These are phyloP conservation scores for Arachis hypogaea DNA, from an alignment of 306 rosid genomes.

Conservation along the genomic window DNA sequence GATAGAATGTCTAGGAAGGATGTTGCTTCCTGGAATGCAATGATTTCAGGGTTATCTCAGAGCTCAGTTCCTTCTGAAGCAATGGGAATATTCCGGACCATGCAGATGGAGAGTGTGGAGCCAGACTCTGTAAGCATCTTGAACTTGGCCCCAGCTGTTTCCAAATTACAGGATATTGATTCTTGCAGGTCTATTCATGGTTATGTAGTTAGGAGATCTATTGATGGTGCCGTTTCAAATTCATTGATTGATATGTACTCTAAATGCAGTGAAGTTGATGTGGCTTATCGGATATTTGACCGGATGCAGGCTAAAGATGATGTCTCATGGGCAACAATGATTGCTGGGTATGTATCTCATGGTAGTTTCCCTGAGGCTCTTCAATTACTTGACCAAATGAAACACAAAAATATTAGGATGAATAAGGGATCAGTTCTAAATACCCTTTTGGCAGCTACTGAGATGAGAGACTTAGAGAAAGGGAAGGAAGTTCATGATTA, in stretches of 20 bases:
- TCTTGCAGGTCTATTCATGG: constrained; percentile 69
- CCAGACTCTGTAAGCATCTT: constrained; percentile 63
- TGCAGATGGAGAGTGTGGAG: constrained; percentile 52
- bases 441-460: constrained; percentile 65
- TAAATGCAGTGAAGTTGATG: constrained; percentile 57
- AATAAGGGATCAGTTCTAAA: constrained; percentile 52
- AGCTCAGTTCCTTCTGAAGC: constrained; percentile 53
- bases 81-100: constrained; percentile 46
- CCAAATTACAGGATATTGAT: constrained; percentile 49
- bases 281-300: constrained; percentile 51
- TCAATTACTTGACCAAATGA: constrained; percentile 55
- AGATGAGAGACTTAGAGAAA: constrained; percentile 59
- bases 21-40: constrained; percentile 62
- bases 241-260: constrained; percentile 77
- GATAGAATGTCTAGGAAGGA: constrained; percentile 63
- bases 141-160: constrained; percentile 73
- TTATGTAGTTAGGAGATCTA: constrained; percentile 54
- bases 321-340: constrained; percentile 66
- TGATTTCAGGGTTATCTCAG: constrained; percentile 71
- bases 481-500: constrained; percentile 56
- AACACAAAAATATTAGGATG: constrained; percentile 42
- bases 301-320: constrained; percentile 52
- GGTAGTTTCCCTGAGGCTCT: constrained; percentile 58
- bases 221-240: constrained; percentile 46
- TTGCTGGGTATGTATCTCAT: constrained; percentile 62